Base-by-base conservation (phyloP, 2,329 filamentous ascomycete species). In the Paecilomyces dactylethromorphus region DNA sequence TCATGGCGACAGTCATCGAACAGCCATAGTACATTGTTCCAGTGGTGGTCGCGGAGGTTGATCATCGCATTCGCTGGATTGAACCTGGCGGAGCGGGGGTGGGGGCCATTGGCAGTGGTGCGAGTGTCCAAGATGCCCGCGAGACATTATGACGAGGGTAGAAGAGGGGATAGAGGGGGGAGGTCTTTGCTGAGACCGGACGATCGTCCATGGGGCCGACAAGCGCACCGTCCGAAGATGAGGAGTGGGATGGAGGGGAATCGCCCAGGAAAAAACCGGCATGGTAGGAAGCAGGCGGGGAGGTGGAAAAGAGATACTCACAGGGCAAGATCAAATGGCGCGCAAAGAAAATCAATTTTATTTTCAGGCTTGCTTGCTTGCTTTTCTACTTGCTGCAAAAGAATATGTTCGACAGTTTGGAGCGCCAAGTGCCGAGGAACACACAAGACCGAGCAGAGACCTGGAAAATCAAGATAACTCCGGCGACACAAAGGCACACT, bases 391-490 rank as follows among this genome's bases (percentile, higher is more conserved):
- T 59, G 61, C 59, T 58, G 58, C 57, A 62, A 60, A 59, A 60
- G 35, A 60, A 62, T 58, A 58, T 62, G 59, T 57, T 63, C 60
- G 62, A 58, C 58, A 63, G 60, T 56, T 60, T 39, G 55, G 57
- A 59, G 65, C 62, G 64, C 60, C 62, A 62, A 60, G 39, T 58
- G 31, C 61, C 58, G 61, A 60, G 63, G 65, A 63, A 59, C 63
- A 58, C 63, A 58, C 61, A 62, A 39, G 26, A 29, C 26, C 26
- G 26, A 29, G 53, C 54, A 63, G 62, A 58, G 62, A 67, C 59
- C 60, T 58, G 63, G 62, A 61, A 60, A 59, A 65, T 59, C 62
- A 58, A 63, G 64, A 67, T 58, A 68, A 70, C 64, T 64, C 64
- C 65, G 59, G 63, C 65, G 60, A 68, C 62, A 63, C 60, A 57